Base-by-base conservation (phyloP, 768 basidiomycete species). In the Amanita rubescens region DNA sequence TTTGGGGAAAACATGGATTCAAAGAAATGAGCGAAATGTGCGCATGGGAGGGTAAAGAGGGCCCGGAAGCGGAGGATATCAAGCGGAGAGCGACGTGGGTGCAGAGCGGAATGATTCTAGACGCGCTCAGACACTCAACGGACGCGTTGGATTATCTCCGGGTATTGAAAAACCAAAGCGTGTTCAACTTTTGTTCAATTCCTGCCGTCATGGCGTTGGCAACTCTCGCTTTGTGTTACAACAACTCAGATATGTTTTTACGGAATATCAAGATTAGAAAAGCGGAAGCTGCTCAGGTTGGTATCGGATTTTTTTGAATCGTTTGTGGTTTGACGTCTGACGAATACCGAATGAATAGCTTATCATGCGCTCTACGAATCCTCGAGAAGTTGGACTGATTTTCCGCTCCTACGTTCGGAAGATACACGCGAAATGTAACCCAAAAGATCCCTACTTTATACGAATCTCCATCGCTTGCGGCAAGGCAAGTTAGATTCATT, bases 171-270 rank as follows among this genome's bases (percentile, higher is more conserved):
- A 94, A 90, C 70, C 94, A 97, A 71, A 87, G 78, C 53, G 84
- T 96, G 17, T 98, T 98, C 77, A 90, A 90, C 65, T 97, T 98
- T 69, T 93, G 90, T 60, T 92, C 95, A 0, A 89, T 98, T 55
- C 95, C 95, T 5, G 89, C 85, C 15, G 79, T 85, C 11, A 97
- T 98, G 94, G 94, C 95, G 0, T 86, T 99, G 58, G 94, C 95
- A 9, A 98, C 95, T 7, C 77, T 99, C 19, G 81, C 85, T 47
- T 68, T 90, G 43, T 95, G 93, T 67, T 97, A 94, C 72, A 94
- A 91, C 90, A 98, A 98, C 70, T 80, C 80, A 7, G 73, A 72
- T 7, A 87, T 97, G 78, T 82, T 97, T 69, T 78, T 86, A 59
- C 70, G 78, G 61, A 94, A 96, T 65, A 84, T 96, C 65, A 98